phyloP scores from a whole-genome alignment of 192 early-diverging fungal genomes.

The Coemansia sp. region DNA sequence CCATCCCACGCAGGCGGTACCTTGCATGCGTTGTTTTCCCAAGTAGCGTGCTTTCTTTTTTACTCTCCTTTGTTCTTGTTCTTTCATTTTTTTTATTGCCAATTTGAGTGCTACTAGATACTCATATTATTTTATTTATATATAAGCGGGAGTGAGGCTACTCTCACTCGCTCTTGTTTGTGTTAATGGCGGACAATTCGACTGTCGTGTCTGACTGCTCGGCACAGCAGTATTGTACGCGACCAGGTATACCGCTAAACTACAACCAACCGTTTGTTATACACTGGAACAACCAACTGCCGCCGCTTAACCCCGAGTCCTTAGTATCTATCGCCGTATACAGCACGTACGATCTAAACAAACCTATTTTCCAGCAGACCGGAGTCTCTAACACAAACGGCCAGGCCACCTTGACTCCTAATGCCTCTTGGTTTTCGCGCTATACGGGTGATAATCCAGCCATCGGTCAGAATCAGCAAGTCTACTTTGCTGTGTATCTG shows the following conservation, averaged over 20 bases:
- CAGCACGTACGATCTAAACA: conserved; percentile 42
- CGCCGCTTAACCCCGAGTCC: conserved; percentile 42
- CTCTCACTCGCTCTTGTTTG: conserved; percentile 16
- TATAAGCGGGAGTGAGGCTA: neutral
- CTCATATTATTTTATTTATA: conserved; percentile 13
- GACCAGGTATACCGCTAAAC: conserved; percentile 15
- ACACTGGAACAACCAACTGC: conserved; percentile 47
- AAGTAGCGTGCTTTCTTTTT: neutral
- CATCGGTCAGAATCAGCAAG: conserved; percentile 27
- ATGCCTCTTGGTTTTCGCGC: conserved; percentile 39
- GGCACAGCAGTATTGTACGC: conserved; percentile 38
- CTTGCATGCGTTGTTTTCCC: neutral
- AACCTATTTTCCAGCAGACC: conserved; percentile 19
- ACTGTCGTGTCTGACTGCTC: conserved; percentile 41
- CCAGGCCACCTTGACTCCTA: conserved; percentile 24
- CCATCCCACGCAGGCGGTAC: conserved; percentile 1
- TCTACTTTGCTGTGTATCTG: conserved; percentile 45
- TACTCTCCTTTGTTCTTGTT: neutral
- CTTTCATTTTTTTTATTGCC: neutral
- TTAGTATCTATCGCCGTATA: conserved; percentile 37
- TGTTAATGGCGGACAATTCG: conserved; percentile 18
- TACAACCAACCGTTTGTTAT: conserved; percentile 41
- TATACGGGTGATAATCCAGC: conserved; percentile 31
- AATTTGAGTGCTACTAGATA: conserved; percentile 1
- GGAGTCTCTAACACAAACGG: conserved; percentile 39